These are phyloP conservation scores for Chlorella vulgaris DNA, from an alignment of 139 green algal genomes.

Conservation along the genomic window DNA sequence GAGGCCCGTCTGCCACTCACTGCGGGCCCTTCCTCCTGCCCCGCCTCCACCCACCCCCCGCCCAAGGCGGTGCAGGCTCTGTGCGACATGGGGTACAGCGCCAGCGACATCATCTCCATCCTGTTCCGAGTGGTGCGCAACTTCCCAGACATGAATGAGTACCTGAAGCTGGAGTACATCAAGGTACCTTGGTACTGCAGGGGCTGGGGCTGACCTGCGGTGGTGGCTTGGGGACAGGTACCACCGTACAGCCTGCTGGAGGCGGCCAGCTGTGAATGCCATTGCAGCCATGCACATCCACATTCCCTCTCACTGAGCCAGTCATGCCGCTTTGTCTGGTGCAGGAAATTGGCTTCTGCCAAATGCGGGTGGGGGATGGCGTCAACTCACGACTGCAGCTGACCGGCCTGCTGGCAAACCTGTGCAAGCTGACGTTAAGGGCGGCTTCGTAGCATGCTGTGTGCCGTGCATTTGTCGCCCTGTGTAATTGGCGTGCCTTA, in stretches of 20 bases:
- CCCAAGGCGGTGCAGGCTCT: constrained; percentile 61
- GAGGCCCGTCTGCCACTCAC: too few relatives aligned
- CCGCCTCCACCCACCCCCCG: not conserved
- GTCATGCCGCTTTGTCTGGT: too few relatives aligned
- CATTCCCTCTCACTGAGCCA: too few relatives aligned
- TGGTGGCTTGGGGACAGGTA: too few relatives aligned
- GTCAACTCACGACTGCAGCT: constrained; percentile 93
- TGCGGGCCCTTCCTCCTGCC: not conserved
- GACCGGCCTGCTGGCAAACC: constrained; percentile 87
- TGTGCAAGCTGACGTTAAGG: constrained; percentile 71
- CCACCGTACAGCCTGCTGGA: too few relatives aligned
- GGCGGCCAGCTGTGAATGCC: too few relatives aligned
- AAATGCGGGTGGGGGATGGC: constrained; percentile 95
- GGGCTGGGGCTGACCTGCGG: not conserved
- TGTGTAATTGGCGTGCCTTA: not conserved
- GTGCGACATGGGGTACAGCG: constrained; percentile 88
- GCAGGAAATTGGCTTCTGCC: constrained; percentile 91
- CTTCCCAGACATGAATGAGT: constrained; percentile 82
- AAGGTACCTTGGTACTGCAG: constrained; percentile 30
- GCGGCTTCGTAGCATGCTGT: not conserved
- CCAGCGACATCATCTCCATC: constrained; percentile 95
- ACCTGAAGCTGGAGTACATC: constrained; percentile 97
- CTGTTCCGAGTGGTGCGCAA: constrained; percentile 91
- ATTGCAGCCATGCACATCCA: too few relatives aligned
- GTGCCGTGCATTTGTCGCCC: not conserved